phyloP scores from a whole-genome alignment of 2,329 filamentous ascomycete genomes.

The Tolypocladium ovalisporum region DNA sequence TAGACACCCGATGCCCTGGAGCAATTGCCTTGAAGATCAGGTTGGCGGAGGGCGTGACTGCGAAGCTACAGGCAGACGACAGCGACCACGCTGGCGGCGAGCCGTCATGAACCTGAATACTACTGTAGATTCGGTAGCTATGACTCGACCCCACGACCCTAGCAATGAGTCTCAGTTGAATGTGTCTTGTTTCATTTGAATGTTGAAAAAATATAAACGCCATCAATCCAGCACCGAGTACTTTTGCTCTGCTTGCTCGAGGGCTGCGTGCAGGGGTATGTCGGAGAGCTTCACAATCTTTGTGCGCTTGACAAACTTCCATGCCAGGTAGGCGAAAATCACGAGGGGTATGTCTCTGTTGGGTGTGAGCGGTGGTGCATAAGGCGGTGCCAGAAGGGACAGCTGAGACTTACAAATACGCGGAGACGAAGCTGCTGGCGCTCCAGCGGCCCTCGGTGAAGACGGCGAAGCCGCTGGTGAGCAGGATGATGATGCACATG shows the following conservation, averaged over 20 bases:
- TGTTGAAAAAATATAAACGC: not conserved
- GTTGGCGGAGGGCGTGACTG: too few relatives aligned
- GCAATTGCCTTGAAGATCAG: too few relatives aligned
- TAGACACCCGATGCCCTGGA: too few relatives aligned
- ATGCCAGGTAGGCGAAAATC: slow-evolving; percentile 42
- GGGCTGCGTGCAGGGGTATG: slow-evolving; percentile 40
- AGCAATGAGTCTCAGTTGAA: too few relatives aligned
- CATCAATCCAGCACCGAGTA: slow-evolving; percentile 4
- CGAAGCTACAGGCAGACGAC: too few relatives aligned
- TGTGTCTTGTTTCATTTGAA: too few relatives aligned
- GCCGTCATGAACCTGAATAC: too few relatives aligned
- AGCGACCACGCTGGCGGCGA: too few relatives aligned
- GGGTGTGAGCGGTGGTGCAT: slow-evolving; percentile 11
- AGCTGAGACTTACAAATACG: slow-evolving; percentile 42
- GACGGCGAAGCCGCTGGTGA: slow-evolving; percentile 58
- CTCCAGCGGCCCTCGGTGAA: slow-evolving; percentile 52
- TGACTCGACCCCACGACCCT: too few relatives aligned
- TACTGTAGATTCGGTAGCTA: too few relatives aligned
- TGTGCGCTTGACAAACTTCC: slow-evolving; percentile 57
- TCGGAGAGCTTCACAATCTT: slow-evolving; percentile 37
- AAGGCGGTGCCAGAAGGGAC: too few relatives aligned
- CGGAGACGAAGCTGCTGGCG: slow-evolving; percentile 45
- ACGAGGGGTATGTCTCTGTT: slow-evolving; percentile 50
- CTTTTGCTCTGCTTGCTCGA: slow-evolving; percentile 31
- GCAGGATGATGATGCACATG: slow-evolving; percentile 52